A percentile compares a stretch with the other conserved stretches of the same genome.
These are phyloP conservation scores for Cryptosporidium baileyi DNA, from an alignment of 169 alveolate genomes.

Conservation along the genomic window DNA sequence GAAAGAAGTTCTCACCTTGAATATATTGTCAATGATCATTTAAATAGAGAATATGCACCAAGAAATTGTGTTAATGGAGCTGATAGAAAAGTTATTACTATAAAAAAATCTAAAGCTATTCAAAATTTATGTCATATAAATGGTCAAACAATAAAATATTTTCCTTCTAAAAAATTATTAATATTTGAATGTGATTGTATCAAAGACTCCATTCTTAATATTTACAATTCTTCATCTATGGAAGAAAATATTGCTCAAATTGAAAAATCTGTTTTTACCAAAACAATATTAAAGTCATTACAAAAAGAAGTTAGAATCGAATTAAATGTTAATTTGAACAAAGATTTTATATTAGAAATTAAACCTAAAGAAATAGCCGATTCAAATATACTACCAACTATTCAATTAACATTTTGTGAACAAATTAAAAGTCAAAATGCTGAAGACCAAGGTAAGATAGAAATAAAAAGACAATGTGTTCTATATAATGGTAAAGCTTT, in stretches of 20 bases:
- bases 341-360: slow-evolving; percentile 12
- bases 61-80: neutral
- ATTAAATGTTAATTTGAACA: neutral
- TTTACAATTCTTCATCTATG: slow-evolving; percentile 9
- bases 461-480: slow-evolving; percentile 51
- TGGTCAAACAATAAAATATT: slow-evolving; percentile 17
- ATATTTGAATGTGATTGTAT: slow-evolving; percentile 53
- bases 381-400: too few species aligned
- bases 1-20: neutral
- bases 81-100: neutral
- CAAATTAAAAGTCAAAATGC: neutral
- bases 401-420: slow-evolving; percentile 39
- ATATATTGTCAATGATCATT: neutral
- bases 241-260: slow-evolving; percentile 7
- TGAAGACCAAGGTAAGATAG: neutral
- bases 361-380: slow-evolving; percentile 5
- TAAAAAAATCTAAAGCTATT: slow-evolving; percentile 31
- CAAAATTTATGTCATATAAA: slow-evolving; percentile 57
- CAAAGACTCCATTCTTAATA: slow-evolving; percentile 20
- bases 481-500: slow-evolving; percentile 49
- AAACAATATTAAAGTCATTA: neutral
- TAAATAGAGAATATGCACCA: neutral
- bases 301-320: neutral
- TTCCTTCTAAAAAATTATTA: neutral
- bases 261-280: neutral